A percentile compares a stretch with the other conserved stretches of the same genome.
phyloP scores from a whole-genome alignment of 257 asterid genomes.

The Solanum sejunctum region DNA sequence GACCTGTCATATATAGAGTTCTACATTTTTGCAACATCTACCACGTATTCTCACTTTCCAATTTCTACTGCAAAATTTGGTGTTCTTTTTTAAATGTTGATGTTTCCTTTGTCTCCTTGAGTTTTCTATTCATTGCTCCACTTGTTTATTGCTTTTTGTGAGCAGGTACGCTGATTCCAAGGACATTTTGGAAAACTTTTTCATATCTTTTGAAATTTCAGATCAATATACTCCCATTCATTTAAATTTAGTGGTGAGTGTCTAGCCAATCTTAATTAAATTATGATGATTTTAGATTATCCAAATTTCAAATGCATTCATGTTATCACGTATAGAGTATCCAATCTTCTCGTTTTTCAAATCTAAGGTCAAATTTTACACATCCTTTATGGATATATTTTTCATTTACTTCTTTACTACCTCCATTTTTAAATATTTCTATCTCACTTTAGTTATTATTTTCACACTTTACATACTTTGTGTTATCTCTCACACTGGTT shows the following conservation, averaged over 20 bases:
- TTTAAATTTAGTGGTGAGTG: slow-evolving; percentile 83
- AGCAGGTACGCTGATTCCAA: slow-evolving; percentile 59
- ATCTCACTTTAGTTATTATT: neutral
- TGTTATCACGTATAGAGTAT: neutral
- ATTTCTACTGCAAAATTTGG: neutral
- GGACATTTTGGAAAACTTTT: slow-evolving; percentile 34
- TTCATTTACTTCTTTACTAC: neutral
- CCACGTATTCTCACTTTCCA: neutral
- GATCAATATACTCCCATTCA: slow-evolving; percentile 75
- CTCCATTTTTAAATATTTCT: neutral
- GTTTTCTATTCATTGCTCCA: neutral
- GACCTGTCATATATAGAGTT: neutral
- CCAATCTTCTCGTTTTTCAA: neutral
- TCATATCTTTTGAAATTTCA: slow-evolving; percentile 39
- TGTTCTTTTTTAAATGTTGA: neutral
- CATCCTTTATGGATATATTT: neutral
- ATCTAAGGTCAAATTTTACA: neutral
- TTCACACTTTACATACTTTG: neutral
- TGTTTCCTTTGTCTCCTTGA: neutral
- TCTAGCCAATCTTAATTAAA: neutral
- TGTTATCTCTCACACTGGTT: neutral
- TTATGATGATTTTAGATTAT: neutral
- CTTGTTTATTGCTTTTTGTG: slow-evolving; percentile 1
- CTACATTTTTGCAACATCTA: neutral
- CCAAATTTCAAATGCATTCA: neutral